These are phyloP conservation scores for Fragaria vesca DNA, from an alignment of 306 rosid genomes.

Conservation along the genomic window DNA sequence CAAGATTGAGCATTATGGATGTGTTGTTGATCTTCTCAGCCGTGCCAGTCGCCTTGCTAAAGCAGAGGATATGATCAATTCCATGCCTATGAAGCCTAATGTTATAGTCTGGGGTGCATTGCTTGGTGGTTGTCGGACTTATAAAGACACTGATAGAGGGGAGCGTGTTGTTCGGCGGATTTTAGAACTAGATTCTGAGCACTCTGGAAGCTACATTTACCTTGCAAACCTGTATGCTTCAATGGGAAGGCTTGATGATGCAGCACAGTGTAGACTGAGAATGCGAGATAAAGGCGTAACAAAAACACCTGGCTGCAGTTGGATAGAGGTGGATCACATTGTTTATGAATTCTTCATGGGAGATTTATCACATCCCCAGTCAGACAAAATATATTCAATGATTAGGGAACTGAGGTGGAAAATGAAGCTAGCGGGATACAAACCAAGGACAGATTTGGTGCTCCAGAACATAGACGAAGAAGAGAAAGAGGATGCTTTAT, in stretches of 20 bases:
- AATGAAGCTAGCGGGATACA: neutral
- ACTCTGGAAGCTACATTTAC: neutral
- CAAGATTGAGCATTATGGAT: neutral
- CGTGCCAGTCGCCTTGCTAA: neutral
- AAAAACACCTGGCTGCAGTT: constrained; percentile 1
- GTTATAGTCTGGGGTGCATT: neutral
- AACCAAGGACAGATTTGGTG: constrained; percentile 1
- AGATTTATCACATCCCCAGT: neutral
- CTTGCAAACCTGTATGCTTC: neutral
- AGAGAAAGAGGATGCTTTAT: neutral
- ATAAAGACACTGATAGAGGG: neutral
- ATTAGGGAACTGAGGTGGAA: neutral
- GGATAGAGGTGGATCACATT: neutral
- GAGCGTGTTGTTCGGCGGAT: neutral
- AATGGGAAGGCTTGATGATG: neutral
- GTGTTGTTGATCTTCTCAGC: neutral
- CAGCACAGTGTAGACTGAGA: neutral
- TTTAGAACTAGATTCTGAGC: neutral
- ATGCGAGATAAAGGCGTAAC: neutral
- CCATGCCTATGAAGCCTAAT: neutral
- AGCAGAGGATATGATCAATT: neutral
- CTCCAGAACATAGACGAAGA: constrained; percentile 1
- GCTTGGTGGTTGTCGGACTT: neutral
- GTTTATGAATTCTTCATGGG: neutral
- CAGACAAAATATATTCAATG: neutral